Percentiles rank a stretch among this genome's conserved stretches.
phyloP scores from a whole-genome alignment of 2,329 filamentous ascomycete species.

The Fusarium sp. region DNA sequence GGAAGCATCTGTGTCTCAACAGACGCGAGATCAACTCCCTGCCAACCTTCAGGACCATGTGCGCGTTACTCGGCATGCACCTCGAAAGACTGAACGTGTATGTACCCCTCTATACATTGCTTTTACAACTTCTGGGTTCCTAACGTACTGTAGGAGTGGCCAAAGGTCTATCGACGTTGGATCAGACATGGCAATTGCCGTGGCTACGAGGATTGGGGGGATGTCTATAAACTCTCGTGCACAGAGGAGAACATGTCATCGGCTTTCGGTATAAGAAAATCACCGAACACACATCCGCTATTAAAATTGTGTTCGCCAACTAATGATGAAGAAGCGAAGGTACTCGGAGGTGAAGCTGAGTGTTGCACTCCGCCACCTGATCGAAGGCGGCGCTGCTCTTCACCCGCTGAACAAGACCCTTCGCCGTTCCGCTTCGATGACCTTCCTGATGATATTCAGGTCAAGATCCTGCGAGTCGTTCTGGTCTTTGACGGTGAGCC shows the following conservation, averaged over 20 bases:
- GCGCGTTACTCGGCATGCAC: background rate
- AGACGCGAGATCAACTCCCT: fast-evolving
- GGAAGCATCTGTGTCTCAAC: background rate
- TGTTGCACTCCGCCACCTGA: background rate
- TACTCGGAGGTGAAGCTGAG: background rate
- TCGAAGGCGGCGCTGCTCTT: fast-evolving
- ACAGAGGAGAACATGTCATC: conserved; percentile 42
- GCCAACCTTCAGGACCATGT: fast-evolving
- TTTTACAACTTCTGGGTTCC: background rate
- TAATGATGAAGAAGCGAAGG: background rate
- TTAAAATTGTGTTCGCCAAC: conserved; percentile 22
- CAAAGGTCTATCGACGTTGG: background rate
- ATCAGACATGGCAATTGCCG: background rate
- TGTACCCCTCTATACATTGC: background rate
- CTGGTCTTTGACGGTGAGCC: conserved; percentile 53
- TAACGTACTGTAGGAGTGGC: conserved; percentile 32
- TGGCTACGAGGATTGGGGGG: background rate
- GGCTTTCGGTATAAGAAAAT: background rate
- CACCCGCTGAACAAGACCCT: conserved; percentile 24
- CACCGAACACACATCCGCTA: conserved; percentile 28
- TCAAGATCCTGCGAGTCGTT: conserved; percentile 54
- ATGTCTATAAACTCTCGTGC: conserved; percentile 33
- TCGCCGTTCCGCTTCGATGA: conserved; percentile 48
- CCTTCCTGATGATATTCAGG: conserved; percentile 51
- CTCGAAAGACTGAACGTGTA: conserved; percentile 24